Conservation (phyloP, 306 rosid species). For the Lotus japonicus region DNA sequence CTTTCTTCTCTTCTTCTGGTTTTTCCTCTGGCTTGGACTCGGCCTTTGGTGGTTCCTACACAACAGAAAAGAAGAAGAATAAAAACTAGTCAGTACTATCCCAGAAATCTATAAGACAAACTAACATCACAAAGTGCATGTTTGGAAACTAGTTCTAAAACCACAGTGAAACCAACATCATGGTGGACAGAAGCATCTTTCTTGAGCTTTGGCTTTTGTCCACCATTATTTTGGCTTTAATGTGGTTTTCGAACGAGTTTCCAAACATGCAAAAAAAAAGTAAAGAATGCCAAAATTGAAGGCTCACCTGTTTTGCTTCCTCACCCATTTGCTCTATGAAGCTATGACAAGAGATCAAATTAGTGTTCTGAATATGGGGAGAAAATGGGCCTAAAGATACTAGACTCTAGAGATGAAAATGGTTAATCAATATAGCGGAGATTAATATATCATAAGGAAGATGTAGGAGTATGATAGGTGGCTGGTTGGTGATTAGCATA, state of each 20-base stretch:
- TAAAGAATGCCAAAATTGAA: conserved; percentile 14
- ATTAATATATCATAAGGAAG: conserved; percentile 16
- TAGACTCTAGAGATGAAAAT: not conserved
- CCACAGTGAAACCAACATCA: no score
- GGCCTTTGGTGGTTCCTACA: conserved; percentile 22
- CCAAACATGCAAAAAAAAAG: not conserved
- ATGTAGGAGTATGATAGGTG: conserved; percentile 26
- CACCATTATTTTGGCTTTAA: no score
- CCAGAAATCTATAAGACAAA: not conserved
- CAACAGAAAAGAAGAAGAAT: not conserved
- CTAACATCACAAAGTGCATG: no score
- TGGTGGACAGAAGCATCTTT: no score
- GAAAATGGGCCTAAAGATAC: not conserved
- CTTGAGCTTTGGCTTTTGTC: no score
- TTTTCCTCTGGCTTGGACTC: conserved; percentile 29
- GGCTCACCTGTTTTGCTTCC: conserved; percentile 57
- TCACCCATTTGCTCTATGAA: conserved; percentile 55
- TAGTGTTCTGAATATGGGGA: not conserved
- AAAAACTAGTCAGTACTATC: not conserved
- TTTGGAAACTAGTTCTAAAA: no score
- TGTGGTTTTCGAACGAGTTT: no score
- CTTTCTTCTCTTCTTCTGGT: not conserved
- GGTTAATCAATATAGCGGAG: conserved; percentile 6
- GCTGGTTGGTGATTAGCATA: conserved; percentile 26
- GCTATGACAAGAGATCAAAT: not conserved